These are phyloP conservation scores for Urochloa ruziziensis DNA, from an alignment of 176 grass and related monocot species.

Conservation along the genomic window DNA sequence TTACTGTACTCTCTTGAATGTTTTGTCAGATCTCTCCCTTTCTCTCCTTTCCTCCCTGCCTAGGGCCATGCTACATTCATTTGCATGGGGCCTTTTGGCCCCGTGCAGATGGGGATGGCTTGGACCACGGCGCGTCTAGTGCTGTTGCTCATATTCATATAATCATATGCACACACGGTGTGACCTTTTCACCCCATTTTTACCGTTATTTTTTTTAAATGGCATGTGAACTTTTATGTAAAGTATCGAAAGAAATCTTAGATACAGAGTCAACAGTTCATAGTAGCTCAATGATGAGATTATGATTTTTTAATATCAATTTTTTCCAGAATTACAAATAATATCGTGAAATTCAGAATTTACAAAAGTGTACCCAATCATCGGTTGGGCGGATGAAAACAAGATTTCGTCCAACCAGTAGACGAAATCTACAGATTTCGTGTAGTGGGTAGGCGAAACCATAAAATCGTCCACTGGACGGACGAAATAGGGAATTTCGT, in stretches of 20 bases:
- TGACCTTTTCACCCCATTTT: neutral
- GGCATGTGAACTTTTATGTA: neutral
- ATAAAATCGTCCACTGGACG: no score
- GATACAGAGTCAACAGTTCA: neutral
- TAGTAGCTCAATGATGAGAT: no score
- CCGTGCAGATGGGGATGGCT: slow-evolving; percentile 14
- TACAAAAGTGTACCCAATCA: no score
- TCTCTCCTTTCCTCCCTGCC: neutral
- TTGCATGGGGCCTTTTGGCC: slow-evolving; percentile 19
- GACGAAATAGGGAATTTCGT: no score
- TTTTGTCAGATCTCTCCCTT: slow-evolving; percentile 18
- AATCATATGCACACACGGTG: no score
- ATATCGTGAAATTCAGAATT: no score
- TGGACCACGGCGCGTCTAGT: neutral
- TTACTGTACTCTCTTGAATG: slow-evolving; percentile 36
- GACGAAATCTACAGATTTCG: no score
- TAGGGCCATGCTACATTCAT: slow-evolving; percentile 21
- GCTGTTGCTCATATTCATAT: neutral
- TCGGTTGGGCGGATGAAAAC: no score
- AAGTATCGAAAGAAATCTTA: neutral
- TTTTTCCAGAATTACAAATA: no score
- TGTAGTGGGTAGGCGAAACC: no score
- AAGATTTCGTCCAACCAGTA: no score
- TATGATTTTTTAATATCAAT: no score
- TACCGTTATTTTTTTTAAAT: neutral